A percentile compares a stretch with the other conserved stretches of the same genome.
Evolutionary conservation across 2,329 filamentous ascomycete species (phyloP).

Genomic region (Arthrobotrys conoides): DNA sequence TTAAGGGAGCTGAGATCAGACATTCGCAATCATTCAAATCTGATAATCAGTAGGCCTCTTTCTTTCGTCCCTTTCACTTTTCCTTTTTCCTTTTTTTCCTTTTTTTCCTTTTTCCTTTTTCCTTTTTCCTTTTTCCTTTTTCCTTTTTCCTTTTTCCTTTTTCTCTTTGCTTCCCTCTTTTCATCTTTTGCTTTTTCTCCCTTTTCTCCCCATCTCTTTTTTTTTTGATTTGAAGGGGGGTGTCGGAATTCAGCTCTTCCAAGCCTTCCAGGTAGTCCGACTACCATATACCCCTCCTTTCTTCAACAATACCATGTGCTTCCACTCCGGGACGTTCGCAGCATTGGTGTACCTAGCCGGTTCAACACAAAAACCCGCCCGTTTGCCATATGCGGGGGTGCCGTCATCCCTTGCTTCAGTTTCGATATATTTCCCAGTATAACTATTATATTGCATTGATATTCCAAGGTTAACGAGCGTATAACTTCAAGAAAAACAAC

Average conservation of each 20-base stretch:
- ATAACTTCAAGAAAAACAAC: conserved; percentile 21
- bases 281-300: conserved; percentile 87
- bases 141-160: too few species aligned
- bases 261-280: conserved; percentile 85
- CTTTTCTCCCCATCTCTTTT: too few species aligned
- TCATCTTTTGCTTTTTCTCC: too few species aligned
- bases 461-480: conserved; percentile 13
- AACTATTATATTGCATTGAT: conserved; percentile 70
- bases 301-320: conserved; percentile 81
- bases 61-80: too few species aligned
- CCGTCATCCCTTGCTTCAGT: conserved; percentile 76
- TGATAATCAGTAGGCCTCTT: not conserved
- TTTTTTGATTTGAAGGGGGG: not conserved
- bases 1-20: not conserved
- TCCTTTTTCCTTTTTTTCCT: too few species aligned
- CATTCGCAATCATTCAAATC: not conserved
- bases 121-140: too few species aligned
- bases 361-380: conserved; percentile 91
- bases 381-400: conserved; percentile 75
- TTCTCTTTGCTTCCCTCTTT: too few species aligned
- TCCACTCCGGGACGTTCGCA: conserved; percentile 84
- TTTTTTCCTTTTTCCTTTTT: too few species aligned
- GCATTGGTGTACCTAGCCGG: conserved; percentile 93
- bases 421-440: conserved; percentile 87
- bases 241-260: conserved; percentile 72